Base-by-base conservation (phyloP, 495 filamentous ascomycete genomes). In the Aspergillus cavernicola region DNA sequence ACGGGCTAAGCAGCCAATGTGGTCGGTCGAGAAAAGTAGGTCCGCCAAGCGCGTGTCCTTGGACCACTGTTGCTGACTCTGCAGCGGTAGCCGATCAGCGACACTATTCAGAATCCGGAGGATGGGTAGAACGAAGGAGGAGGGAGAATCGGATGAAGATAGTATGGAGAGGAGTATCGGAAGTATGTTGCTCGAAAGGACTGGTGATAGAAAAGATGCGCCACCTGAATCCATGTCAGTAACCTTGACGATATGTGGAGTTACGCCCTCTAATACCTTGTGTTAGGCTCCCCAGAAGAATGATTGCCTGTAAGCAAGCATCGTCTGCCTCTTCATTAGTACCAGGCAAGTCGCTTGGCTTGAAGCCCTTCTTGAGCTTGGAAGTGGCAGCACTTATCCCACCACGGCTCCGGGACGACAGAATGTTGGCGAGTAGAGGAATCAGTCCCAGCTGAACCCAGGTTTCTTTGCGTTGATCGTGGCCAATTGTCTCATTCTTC, bases 401-500 rank as follows among this genome's bases (percentile, higher is more conserved):
- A 28, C 58, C 43, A 11, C 68, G 58, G 16, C 61, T 66, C 44
- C 64, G 63, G 37, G 66, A 60, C 12, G 52, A 55, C 28, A 96
- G 69, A 24, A 89, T 77, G 37, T 78, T 73, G 45, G 85, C 80
- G 29, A 97, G 71, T 33, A 81, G 73, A 22, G 80, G 80, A 35
- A 96, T 69, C 22, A 95, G 73, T 12, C 90, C 91, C 40, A 74
- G 67, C 41, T 71, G 70, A 18, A 97, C 71, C 77, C 83, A 90
- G 33, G 80, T 58, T 62, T 90, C 86, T 67, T 98, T 98, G 62
- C 84, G 82, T 63, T 93, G 85, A 22, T 88, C 82, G 70, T 97
- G 90, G 28, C 93, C 93, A 58, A 96, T 83, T 36, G 93, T 74
- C 51, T 95, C 87, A 68, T 96, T 91, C 75, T 95, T 98, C 12